Conservation (phyloP, 371 early-diverging fungal genomes). For the Parasitella parasitica region DNA sequence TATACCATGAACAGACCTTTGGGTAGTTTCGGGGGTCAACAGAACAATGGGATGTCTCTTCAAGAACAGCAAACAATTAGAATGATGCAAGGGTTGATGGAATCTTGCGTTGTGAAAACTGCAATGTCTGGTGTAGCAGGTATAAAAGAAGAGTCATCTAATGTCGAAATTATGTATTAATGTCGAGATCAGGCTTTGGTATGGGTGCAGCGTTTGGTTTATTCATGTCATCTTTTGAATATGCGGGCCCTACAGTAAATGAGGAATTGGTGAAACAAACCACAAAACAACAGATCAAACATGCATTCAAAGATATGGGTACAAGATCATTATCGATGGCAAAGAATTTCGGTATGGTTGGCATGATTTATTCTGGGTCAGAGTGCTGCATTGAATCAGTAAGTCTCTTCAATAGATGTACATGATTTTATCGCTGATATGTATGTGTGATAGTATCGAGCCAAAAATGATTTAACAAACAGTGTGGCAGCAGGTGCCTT, state of each 20-base stretch:
- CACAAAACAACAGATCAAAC: constrained; percentile 76
- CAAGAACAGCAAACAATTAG: constrained; percentile 44
- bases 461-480: constrained; percentile 92
- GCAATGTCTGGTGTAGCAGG: constrained; percentile 75
- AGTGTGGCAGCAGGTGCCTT: constrained; percentile 89
- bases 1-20: constrained; percentile 22
- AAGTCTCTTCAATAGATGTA: constrained; percentile 19
- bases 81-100: constrained; percentile 53
- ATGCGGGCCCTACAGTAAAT: constrained; percentile 60
- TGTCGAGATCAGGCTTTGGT: constrained; percentile 68
- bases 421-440: not conserved
- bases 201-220: constrained; percentile 92
- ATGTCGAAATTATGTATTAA: not conserved
- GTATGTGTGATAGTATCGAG: constrained; percentile 74
- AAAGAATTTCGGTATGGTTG: constrained; percentile 94
- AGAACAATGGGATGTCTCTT: constrained; percentile 25
- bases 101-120: constrained; percentile 79
- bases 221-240: constrained; percentile 89
- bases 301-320: constrained; percentile 89
- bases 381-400: constrained; percentile 95
- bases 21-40: constrained; percentile 10
- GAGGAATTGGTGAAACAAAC: constrained; percentile 64
- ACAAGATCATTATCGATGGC: constrained; percentile 75
- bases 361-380: constrained; percentile 86
- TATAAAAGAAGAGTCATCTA: constrained; percentile 21